Evolutionary conservation across 176 grass and related monocot species (phyloP), one percentile per base, ranked within the genome.

Genomic region (Miscanthus lutarioriparius): DNA sequence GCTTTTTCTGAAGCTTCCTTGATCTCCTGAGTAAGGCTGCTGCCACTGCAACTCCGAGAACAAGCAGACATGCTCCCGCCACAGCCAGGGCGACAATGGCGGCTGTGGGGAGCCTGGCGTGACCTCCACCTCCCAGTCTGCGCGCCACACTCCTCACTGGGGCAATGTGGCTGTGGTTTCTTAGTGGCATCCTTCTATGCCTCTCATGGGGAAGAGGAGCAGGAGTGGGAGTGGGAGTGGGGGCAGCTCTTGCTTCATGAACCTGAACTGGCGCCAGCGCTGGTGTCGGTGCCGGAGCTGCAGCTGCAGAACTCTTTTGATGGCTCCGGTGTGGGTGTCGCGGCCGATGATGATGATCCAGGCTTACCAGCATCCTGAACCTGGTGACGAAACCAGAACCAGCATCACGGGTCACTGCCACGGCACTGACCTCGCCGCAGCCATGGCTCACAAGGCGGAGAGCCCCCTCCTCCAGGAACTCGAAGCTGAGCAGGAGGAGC

Each of bases 301-400:
- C 53, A 62, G 66, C 36, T 44, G 23, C 26, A 11, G 40, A 72
- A 65, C 15, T 27, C 10, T 16, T 58, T 20, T 35, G 64, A 27
- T 27, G 73, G 65, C 64, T 77, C 62, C 54, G 49, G 58, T 25
- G 54, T 23, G 54, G 54, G 41, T 82, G 54, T 0, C 32, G 82
- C 12, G 12, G 17, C 6, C 8, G 30, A 19, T 15, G 82, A n/a
- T 14, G 82, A 33, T 64, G 78, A n/a, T 63, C 74, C 77, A 78
- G 10, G 8, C 78, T 27, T 22, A 78, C 37, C 77, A 85, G 5
- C 78, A 77, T 73, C 78, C 88, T 90, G 35, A 82, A 90, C 83
- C 72, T 86, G 4, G 83, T 56, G 36, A 74, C 2, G 17, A 56
- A 74, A 10, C 44, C 15, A 14, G 20, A 64, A 35, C 43, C 10